Evolutionary conservation across 495 filamentous ascomycete species (phyloP), one percentile per base, ranked within the genome.

Genomic region (Penicillium arizonense): DNA sequence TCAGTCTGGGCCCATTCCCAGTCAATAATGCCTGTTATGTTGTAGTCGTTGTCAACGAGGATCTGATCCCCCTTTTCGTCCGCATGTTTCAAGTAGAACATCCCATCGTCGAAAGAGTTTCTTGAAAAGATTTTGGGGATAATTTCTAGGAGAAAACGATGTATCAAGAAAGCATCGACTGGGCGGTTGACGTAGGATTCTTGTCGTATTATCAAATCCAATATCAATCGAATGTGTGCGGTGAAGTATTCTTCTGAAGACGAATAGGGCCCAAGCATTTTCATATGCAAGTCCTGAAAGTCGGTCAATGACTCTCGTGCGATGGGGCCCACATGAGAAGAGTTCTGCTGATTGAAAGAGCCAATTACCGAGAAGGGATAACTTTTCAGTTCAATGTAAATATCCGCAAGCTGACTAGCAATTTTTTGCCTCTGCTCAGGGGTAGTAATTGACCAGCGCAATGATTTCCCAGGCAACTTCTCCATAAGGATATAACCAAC

Each of bases 21-120:
- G 55, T 79, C 70, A 40, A 76, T 67, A 33, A 77, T 71, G 13
- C 70, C 69, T 2, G 70, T 74, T 44, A 80, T 77, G 36, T 76
- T 69, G 41, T 56, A 74, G 0, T 70, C 56, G 13, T 71, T 59
- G 47, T 80, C 69, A 21, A 78, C 60, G 3, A 82, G 60, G 32
- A 78, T 64, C 41, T 75, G 74, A 44, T 76, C 72, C 2, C 73
- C 74, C 51, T 76, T 77, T 44, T 78, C 69, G 58, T 77, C 74
- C 24, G 57, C 54, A 53, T 79, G 69, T 44, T 68, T 70, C 6
- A 79, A 59, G 46, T 71, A 79, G 54, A 73, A 78, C 33, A 52
- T 57, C 12, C 47, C 63, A 24, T 67, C 65, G 20, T 69, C 59
- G 28, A 58, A 50, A 26, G 38, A 21, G 43, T 52, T 47, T 10